Evolutionary conservation across 768 basidiomycete genomes (phyloP).

Genomic region (Tylopilus vinaceipallidus): DNA sequence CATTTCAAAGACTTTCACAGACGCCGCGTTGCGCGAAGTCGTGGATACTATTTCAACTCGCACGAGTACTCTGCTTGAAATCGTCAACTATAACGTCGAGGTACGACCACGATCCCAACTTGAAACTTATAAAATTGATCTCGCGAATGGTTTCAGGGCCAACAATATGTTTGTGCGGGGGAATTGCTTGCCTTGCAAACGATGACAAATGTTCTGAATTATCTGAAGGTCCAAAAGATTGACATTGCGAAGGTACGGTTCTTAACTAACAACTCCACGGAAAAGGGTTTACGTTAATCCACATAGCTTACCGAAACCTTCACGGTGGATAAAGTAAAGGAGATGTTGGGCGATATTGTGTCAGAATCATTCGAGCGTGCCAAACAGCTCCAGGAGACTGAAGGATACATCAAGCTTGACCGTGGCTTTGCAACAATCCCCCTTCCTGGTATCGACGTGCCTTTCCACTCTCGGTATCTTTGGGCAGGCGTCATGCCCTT

Average conservation of each 20-base stretch:
- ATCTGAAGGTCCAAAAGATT: slow-evolving; percentile 93
- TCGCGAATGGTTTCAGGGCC: slow-evolving; percentile 56
- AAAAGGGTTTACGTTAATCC: not conserved
- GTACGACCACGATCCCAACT: slow-evolving; percentile 37
- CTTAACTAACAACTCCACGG: not conserved
- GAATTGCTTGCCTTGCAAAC: slow-evolving; percentile 92
- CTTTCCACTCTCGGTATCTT: slow-evolving; percentile 98
- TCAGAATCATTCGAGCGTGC: slow-evolving; percentile 76
- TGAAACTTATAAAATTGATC: not conserved
- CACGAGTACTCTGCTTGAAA: slow-evolving; percentile 86
- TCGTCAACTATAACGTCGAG: slow-evolving; percentile 96
- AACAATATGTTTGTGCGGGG: slow-evolving; percentile 99
- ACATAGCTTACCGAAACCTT: slow-evolving; percentile 81
- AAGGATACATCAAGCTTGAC: slow-evolving; percentile 91
- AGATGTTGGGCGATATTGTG: slow-evolving; percentile 92
- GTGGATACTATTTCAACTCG: slow-evolving; percentile 83
- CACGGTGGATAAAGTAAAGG: slow-evolving; percentile 90
- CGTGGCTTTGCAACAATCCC: slow-evolving; percentile 97
- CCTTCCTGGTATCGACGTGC: slow-evolving; percentile 95
- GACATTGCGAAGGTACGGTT: slow-evolving; percentile 77
- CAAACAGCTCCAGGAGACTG: slow-evolving; percentile 70
- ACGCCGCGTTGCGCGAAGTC: slow-evolving; percentile 93
- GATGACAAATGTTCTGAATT: slow-evolving; percentile 94
- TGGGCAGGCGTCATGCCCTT: slow-evolving; percentile 99
- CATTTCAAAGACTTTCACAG: slow-evolving; percentile 91